These are phyloP conservation scores for Ceratocystiopsis sp. DNA, from an alignment of 2,329 filamentous ascomycete species.

Conservation along the genomic window DNA sequence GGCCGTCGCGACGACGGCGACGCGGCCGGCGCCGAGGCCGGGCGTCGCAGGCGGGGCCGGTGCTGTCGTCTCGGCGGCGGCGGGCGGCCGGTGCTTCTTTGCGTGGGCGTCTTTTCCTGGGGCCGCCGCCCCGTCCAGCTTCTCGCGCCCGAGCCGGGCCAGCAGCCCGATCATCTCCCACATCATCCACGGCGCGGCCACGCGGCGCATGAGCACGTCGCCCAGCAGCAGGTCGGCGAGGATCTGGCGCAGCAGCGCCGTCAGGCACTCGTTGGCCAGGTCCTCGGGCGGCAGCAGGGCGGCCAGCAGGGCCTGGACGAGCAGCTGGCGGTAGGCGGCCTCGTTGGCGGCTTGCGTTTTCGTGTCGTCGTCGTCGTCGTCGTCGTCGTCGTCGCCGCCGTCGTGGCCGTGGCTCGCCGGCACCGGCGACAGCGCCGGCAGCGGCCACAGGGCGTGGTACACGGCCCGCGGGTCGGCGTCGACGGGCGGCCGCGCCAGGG, in stretches of 20 bases:
- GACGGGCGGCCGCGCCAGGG: constrained; percentile 40
- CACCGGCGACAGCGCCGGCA: constrained; percentile 65
- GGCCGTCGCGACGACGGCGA: neutral
- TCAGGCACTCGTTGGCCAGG: constrained; percentile 71
- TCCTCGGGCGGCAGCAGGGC: constrained; percentile 85
- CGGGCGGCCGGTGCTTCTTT: neutral
- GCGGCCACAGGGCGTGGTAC: constrained; percentile 71
- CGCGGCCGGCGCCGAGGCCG: too few species aligned
- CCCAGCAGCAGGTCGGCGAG: constrained; percentile 81
- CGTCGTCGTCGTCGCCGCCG: constrained; percentile 24
- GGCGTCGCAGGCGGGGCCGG: neutral
- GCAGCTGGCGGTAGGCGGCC: constrained; percentile 65
- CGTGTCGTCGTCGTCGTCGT: constrained; percentile 22
- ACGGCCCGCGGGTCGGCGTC: constrained; percentile 46
- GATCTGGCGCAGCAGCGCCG: constrained; percentile 70
- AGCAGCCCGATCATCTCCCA: constrained; percentile 71
- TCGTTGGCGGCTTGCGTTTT: constrained; percentile 59
- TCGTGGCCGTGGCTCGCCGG: constrained; percentile 25
- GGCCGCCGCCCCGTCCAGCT: neutral
- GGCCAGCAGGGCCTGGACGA: constrained; percentile 69
- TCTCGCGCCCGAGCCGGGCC: constrained; percentile 23
- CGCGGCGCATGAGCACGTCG: constrained; percentile 61
- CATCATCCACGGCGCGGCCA: constrained; percentile 75
- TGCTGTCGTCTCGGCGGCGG: neutral
- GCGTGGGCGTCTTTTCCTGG: neutral